Percentiles rank a stretch among this genome's conserved stretches.
phyloP scores from a whole-genome alignment of 495 filamentous ascomycete genomes.

The Penicillium angulare region DNA sequence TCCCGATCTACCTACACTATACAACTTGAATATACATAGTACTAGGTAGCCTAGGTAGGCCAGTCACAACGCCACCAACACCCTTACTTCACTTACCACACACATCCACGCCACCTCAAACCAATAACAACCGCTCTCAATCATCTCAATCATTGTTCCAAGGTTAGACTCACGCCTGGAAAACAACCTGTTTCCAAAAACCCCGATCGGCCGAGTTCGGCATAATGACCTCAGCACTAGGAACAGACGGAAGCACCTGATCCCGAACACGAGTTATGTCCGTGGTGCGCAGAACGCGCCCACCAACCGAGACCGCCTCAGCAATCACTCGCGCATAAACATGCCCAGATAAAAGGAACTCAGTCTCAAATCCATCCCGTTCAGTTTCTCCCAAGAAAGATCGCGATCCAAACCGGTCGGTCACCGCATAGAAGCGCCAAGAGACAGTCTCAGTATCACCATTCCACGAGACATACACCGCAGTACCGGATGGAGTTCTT shows the following conservation, averaged over 20 bases:
- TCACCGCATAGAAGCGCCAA: slow-evolving; percentile 37
- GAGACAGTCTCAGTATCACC: slow-evolving; percentile 33
- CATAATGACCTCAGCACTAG: background rate
- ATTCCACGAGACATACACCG: slow-evolving; percentile 38
- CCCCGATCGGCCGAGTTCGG: background rate
- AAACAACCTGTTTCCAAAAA: background rate
- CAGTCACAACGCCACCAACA: no score
- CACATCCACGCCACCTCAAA: no score
- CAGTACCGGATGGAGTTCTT: slow-evolving; percentile 6
- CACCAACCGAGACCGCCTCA: slow-evolving; percentile 18
- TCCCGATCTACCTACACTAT: background rate
- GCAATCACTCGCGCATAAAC: slow-evolving; percentile 8
- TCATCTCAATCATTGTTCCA: no score
- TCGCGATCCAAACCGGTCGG: slow-evolving; percentile 31
- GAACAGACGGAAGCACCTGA: slow-evolving; percentile 16
- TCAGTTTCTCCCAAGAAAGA: slow-evolving; percentile 33
- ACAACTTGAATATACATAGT: no score
- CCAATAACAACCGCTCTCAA: no score
- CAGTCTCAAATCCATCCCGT: slow-evolving; percentile 40
- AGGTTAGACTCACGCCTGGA: background rate
- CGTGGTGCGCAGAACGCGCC: slow-evolving; percentile 27
- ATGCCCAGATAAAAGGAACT: slow-evolving; percentile 17
- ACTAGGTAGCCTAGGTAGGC: no score
- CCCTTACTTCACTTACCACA: no score
- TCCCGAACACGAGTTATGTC: slow-evolving; percentile 18